phyloP scores from a whole-genome alignment of 2,329 filamentous ascomycete genomes.

The Ophiosphaerella korrae region DNA sequence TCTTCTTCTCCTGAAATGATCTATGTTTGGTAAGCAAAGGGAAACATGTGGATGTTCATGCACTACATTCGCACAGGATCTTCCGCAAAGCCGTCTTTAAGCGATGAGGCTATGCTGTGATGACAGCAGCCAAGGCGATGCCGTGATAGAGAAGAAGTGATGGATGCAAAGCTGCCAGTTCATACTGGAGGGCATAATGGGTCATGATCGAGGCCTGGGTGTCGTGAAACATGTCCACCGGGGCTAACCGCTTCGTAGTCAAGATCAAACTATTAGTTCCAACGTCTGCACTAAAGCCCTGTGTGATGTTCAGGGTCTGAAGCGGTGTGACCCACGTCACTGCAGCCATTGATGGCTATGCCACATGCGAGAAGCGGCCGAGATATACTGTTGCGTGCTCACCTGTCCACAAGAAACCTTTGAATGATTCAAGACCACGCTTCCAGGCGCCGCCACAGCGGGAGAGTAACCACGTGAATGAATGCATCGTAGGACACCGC shows the following conservation, averaged over 20 bases:
- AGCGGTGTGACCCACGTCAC: conserved; percentile 30
- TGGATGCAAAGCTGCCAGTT: not conserved
- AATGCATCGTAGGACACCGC: not conserved
- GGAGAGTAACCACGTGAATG: not conserved
- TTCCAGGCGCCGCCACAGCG: not conserved
- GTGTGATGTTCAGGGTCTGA: conserved; percentile 23
- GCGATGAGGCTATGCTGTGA: not conserved
- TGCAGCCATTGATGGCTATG: conserved; percentile 1
- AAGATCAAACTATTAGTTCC: conserved; percentile 16
- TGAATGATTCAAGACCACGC: not conserved
- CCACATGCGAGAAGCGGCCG: conserved; percentile 1
- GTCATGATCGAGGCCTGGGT: too few relatives aligned
- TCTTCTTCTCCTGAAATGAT: conserved; percentile 64
- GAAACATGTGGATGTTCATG: not conserved
- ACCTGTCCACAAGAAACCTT: conserved; percentile 13
- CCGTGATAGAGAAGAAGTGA: not conserved
- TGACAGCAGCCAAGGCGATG: too few relatives aligned
- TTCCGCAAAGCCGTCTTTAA: not conserved
- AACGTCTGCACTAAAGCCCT: conserved; percentile 12
- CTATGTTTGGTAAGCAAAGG: not conserved
- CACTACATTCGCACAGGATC: too few relatives aligned
- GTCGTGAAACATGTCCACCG: not conserved
- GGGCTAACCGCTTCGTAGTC: conserved; percentile 5
- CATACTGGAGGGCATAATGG: not conserved
- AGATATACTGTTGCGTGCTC: conserved; percentile 31